Base-by-base conservation (phyloP, 805 yeast genomes). In the Metschnikowia hibisci region DNA sequence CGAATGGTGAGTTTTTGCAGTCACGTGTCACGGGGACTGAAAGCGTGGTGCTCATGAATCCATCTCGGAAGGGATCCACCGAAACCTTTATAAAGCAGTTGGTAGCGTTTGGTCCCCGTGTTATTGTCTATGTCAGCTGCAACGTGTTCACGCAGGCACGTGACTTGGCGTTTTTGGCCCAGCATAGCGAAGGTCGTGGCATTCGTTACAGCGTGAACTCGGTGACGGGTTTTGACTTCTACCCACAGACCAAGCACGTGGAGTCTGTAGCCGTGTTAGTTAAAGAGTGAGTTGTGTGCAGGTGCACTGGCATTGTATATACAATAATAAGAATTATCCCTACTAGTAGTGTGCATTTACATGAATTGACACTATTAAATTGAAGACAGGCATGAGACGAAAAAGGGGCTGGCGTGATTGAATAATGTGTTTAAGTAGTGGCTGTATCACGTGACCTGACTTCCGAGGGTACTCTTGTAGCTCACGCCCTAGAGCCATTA, bases 201-300 rank as follows among this genome's bases (percentile, higher is more conserved):
- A 37, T 39, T 11, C 41, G 48, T 9, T 60, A 60, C 41, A 44
- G 27, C 11, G 46, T 60, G 6, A 41, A 45, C 25, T 48, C 52
- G 7, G 51, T 72, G 4, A 53, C 53, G 7, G 76, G 76, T 6
- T 71, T 70, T 52, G 77, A 72, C 52, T 72, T 72, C 52, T 71
- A 71, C 54, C 82, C 82, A 2, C 82, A 77, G 50, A 77, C 82
- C 1, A 77, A 76, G 48, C 82, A 77, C 50, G 80, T 77, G 27
- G 82, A 77, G 58, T 64, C 79, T 30, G 74, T 78, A 25, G 81
- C 80, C 0, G 63, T 78, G 6, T 53, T 78, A 20, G 23, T 20
- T 8, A 20, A 8, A 3, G 23, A 20, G 23, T 20, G 23, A 20
- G 23, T 20, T n/a, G n/a, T n/a, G n/a, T n/a, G n/a, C n/a, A n/a